Conservation (phyloP, 768 basidiomycete species). For the Hortiboletus flavorubellus region DNA sequence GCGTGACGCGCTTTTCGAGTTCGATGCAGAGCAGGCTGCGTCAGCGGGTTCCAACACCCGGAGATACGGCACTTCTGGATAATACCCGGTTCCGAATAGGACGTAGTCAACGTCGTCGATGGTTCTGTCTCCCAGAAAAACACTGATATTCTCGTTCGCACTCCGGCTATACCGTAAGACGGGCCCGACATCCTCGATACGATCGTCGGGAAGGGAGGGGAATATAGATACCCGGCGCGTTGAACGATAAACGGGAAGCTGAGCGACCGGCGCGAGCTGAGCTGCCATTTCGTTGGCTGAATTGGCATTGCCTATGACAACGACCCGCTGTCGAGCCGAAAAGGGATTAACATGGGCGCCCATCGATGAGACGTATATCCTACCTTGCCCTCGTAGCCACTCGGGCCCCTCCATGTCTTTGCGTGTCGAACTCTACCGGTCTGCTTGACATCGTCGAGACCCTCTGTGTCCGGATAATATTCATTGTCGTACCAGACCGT, state of each 20-base stretch:
- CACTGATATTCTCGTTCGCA: constrained; percentile 29
- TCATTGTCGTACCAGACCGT: constrained; percentile 45
- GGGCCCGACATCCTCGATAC: constrained; percentile 43
- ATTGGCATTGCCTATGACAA: constrained; percentile 50
- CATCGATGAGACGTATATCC: background rate
- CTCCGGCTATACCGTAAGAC: constrained; percentile 33
- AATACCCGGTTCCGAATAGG: constrained; percentile 47
- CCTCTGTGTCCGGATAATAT: constrained; percentile 42
- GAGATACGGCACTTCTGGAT: constrained; percentile 40
- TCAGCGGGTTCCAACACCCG: constrained; percentile 25
- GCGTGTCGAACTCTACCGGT: constrained; percentile 42
- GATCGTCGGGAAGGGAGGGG: constrained; percentile 39
- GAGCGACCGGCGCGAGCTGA: constrained; percentile 38
- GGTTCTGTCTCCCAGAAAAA: constrained; percentile 35
- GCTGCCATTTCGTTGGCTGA: constrained; percentile 52
- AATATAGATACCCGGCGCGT: constrained; percentile 43
- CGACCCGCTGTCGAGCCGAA: constrained; percentile 34
- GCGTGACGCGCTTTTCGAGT: background rate
- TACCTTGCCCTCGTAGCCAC: constrained; percentile 35
- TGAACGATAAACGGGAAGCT: constrained; percentile 44
- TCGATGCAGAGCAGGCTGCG: background rate
- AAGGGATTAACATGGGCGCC: background rate
- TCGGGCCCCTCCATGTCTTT: constrained; percentile 40
- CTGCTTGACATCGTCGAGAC: constrained; percentile 36
- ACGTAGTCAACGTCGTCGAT: constrained; percentile 42